A percentile compares a stretch with the other conserved stretches of the same genome.
Evolutionary conservation across 2,329 filamentous ascomycete genomes (phyloP).

Genomic region (Botrytis fragariae): DNA sequence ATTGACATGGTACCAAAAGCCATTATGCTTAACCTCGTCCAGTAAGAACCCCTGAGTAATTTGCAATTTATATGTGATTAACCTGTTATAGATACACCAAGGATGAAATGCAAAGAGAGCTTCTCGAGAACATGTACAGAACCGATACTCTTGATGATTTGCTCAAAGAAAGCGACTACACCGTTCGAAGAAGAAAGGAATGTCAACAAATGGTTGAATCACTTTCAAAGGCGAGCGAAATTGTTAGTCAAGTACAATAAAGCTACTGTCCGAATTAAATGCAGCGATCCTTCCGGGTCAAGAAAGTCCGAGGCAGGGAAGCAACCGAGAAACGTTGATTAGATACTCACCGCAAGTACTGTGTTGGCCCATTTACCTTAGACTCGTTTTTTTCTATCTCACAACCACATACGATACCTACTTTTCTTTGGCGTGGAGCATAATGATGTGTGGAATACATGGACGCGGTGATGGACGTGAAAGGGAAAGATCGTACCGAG

Average conservation of each 20-base stretch:
- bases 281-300: slow-evolving; percentile 24
- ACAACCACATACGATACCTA: slow-evolving; percentile 32
- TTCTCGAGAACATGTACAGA: slow-evolving; percentile 97
- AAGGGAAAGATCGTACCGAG: slow-evolving; percentile 15
- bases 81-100: slow-evolving; percentile 70
- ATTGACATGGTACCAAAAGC: slow-evolving; percentile 99
- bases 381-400: slow-evolving; percentile 25
- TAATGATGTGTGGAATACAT: slow-evolving; percentile 32
- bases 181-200: slow-evolving; percentile 89
- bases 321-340: slow-evolving; percentile 22
- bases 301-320: slow-evolving; percentile 21
- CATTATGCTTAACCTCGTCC: slow-evolving; percentile 95
- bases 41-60: slow-evolving; percentile 57
- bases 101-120: slow-evolving; percentile 96
- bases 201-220: slow-evolving; percentile 99
- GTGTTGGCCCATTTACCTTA: slow-evolving; percentile 26
- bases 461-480: slow-evolving; percentile 23
- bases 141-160: slow-evolving; percentile 86
- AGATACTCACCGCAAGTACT: slow-evolving; percentile 25
- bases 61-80: slow-evolving; percentile 17
- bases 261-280: slow-evolving; percentile 20
- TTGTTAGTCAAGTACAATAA: slow-evolving; percentile 72
- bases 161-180: slow-evolving; percentile 98
- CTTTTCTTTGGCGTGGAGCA: slow-evolving; percentile 29
- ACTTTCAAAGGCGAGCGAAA: slow-evolving; percentile 84